Evolutionary conservation across 2,329 filamentous ascomycete species (phyloP).

Genomic region (Pseudopithomyces chartarum): DNA sequence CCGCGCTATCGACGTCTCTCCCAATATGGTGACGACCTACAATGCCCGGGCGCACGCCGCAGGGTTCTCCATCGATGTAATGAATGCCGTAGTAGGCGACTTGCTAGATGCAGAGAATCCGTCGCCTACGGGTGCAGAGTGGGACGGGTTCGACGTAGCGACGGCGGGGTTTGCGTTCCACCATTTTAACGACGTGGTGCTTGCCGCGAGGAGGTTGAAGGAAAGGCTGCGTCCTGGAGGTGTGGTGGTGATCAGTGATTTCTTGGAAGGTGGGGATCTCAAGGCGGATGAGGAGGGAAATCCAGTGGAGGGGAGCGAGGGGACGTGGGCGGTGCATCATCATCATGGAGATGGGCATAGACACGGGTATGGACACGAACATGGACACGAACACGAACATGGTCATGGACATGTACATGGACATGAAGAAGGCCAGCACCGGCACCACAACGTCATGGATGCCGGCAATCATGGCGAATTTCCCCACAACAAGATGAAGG

Average conservation of each 20-base stretch:
- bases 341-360: slow-evolving; percentile 27
- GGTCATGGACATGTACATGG: slow-evolving; percentile 17
- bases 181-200: slow-evolving; percentile 62
- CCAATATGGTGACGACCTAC: slow-evolving; percentile 71
- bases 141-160: slow-evolving; percentile 49
- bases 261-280: slow-evolving; percentile 59
- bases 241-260: slow-evolving; percentile 70
- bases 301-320: slow-evolving; percentile 26
- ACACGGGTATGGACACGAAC: slow-evolving; percentile 21
- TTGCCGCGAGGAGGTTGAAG: slow-evolving; percentile 64
- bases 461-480: background rate
- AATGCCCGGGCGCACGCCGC: slow-evolving; percentile 59
- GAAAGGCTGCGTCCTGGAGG: slow-evolving; percentile 69
- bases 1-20: slow-evolving; percentile 71
- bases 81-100: slow-evolving; percentile 41
- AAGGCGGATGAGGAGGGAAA: slow-evolving; percentile 32
- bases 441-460: slow-evolving; percentile 11
- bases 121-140: slow-evolving; percentile 30
- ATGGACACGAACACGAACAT: slow-evolving; percentile 24
- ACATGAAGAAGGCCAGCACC: slow-evolving; percentile 16
- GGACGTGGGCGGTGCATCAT: slow-evolving; percentile 30
- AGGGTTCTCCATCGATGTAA: slow-evolving; percentile 18
- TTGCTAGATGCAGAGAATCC: slow-evolving; percentile 38
- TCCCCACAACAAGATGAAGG: slow-evolving; percentile 40
- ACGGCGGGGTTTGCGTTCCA: slow-evolving; percentile 53